Base-by-base conservation (phyloP, 1,284 basidiomycete species). In the Austroboletus niveus region DNA sequence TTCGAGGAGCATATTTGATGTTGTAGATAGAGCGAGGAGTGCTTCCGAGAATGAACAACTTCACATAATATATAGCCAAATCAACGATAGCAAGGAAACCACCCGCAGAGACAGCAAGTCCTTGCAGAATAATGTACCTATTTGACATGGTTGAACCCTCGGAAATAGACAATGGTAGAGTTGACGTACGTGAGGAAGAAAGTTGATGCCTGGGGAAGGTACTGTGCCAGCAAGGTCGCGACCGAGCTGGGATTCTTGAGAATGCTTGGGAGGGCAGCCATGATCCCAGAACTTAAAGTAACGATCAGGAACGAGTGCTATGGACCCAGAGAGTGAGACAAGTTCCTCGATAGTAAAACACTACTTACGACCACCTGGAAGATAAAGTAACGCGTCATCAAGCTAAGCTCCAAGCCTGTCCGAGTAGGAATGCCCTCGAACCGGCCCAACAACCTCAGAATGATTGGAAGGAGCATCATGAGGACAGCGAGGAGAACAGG, bases 381-480 rank as follows among this genome's bases (percentile, higher is more conserved):
- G 51, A 91, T 74, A 75, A 95, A 98, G 75, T 82, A 98, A 38
- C 96, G 81, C 5, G 84, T 84, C 90, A 98, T 97, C 57, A 98
- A 74, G 53, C 89, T 90, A 22, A 97, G 78, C 65, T 98, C 96
- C 52, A 98, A 76, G 7, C 86, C 87, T 3, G 88, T 91, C 31
- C 75, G 75, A 55, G 89, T 87, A 0, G 92, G 91, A 22, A 91
- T 87, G 34, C 92, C 92, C 69, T 94, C 87, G 54, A 92, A 86
- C 30, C 79, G 75, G 12, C 83, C 87, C 41, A 94, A 70, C n/a
- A 90, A 68, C 53, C 89, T 82, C 47, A 98, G 73, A 22, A 98
- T 65, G 60, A 95, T 91, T 1, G 95, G 95, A 11, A 98, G 76
- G 1, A 98, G 77, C 82, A 92, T 85, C 84, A 96, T 94, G 47